A percentile compares a stretch with the other conserved stretches of the same genome.
Conservation (phyloP, 306 rosid genomes). For the Arachis stenosperma region DNA sequence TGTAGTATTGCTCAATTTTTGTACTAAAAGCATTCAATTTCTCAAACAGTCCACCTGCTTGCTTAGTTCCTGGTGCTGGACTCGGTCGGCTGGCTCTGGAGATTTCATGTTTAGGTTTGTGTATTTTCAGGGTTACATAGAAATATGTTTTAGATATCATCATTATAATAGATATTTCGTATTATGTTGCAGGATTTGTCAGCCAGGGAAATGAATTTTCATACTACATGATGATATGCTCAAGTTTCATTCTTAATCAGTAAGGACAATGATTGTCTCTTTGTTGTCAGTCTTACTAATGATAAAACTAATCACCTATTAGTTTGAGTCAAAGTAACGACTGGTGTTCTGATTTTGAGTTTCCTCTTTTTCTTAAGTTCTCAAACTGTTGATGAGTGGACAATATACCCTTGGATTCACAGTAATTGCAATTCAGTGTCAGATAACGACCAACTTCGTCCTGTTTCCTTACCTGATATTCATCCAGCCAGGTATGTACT, state of each 20-base stretch:
- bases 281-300: conserved; percentile 32
- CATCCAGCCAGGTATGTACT: conserved; percentile 87
- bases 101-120: conserved; percentile 84
- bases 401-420: conserved; percentile 92
- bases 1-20: conserved; percentile 33
- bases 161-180: conserved; percentile 30
- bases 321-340: conserved; percentile 12
- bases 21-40: conserved; percentile 42
- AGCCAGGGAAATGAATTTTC: conserved; percentile 99
- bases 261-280: conserved; percentile 49
- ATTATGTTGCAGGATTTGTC: conserved; percentile 72
- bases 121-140: conserved; percentile 10
- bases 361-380: conserved; percentile 48
- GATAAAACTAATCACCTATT: conserved; percentile 16
- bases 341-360: conserved; percentile 24
- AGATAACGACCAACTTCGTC: conserved; percentile 85
- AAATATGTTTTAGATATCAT: conserved; percentile 22
- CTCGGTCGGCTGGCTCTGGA: conserved; percentile 96
- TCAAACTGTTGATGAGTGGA: conserved; percentile 78
- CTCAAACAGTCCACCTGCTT: conserved; percentile 82
- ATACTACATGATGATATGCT: conserved; percentile 99
- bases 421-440: conserved; percentile 88
- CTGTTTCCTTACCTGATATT: conserved; percentile 86
- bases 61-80: conserved; percentile 99
- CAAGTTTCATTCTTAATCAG: conserved; percentile 94